Conservation (phyloP, 495 filamentous ascomycete species). For the Glonium stellatum region DNA sequence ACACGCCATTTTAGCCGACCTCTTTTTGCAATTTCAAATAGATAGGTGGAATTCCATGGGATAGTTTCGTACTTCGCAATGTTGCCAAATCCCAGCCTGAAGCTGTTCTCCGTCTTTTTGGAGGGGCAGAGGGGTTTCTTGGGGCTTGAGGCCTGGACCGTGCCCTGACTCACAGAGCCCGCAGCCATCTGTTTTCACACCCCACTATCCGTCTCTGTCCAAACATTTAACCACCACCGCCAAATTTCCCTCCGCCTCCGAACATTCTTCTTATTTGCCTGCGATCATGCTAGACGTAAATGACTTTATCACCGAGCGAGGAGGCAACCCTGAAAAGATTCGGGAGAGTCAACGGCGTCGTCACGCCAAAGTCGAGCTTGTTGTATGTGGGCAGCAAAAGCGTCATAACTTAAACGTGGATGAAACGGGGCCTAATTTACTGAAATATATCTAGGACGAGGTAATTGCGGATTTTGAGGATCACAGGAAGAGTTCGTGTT, state of each 20-base stretch:
- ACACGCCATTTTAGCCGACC: not conserved
- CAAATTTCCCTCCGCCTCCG: not conserved
- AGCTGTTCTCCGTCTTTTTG: too few species aligned
- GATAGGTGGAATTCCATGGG: not conserved
- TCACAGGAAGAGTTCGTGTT: slow-evolving; percentile 62
- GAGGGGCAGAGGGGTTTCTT: too few species aligned
- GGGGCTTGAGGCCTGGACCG: too few species aligned
- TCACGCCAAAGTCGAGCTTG: slow-evolving; percentile 67
- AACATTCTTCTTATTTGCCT: not conserved
- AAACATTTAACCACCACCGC: not conserved
- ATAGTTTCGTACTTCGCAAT: not conserved
- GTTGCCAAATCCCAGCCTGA: not conserved
- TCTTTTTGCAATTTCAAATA: not conserved
- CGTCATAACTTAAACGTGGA: too few species aligned
- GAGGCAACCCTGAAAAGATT: slow-evolving; percentile 82
- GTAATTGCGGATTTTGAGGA: slow-evolving; percentile 83
- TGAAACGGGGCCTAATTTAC: not conserved
- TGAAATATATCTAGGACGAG: slow-evolving; percentile 50
- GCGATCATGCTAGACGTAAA: slow-evolving; percentile 57
- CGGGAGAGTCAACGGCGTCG: slow-evolving; percentile 81
- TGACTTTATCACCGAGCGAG: slow-evolving; percentile 78
- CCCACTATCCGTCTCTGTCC: not conserved
- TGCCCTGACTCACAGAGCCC: not conserved
- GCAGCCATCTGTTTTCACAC: slow-evolving; percentile 8
- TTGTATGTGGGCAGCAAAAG: slow-evolving; percentile 32